phyloP scores from a whole-genome alignment of 306 rosid genomes.

The Begonia loranthoides region DNA sequence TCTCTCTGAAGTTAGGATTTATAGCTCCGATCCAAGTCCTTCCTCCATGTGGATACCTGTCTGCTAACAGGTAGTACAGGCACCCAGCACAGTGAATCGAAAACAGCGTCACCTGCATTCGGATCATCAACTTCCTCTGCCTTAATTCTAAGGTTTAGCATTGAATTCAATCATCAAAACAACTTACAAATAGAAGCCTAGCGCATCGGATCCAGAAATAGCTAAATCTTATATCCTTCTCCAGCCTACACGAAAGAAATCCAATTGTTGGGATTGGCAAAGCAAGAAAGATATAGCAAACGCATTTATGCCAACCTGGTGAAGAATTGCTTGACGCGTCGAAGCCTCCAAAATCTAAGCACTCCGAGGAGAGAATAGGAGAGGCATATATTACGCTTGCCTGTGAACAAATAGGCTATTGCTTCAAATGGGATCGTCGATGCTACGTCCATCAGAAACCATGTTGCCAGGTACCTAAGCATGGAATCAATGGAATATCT shows the following conservation, averaged over 20 bases:
- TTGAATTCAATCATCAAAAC: neutral
- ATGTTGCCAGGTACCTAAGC: slow-evolving; percentile 65
- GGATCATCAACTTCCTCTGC: too few relatives aligned
- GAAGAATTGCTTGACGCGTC: slow-evolving; percentile 69
- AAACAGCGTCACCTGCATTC: slow-evolving; percentile 55
- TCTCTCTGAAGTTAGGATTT: slow-evolving; percentile 54
- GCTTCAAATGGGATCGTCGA: slow-evolving; percentile 72
- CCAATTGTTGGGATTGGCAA: neutral
- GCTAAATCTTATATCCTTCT: slow-evolving; percentile 91
- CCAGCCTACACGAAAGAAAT: slow-evolving; percentile 38
- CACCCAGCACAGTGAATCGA: slow-evolving; percentile 78
- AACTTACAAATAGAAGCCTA: slow-evolving; percentile 64
- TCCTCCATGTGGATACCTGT: slow-evolving; percentile 46
- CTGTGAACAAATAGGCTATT: slow-evolving; percentile 35
- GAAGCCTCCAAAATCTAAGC: slow-evolving; percentile 75
- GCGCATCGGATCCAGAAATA: slow-evolving; percentile 79
- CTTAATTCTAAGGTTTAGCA: too few relatives aligned
- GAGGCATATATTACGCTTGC: slow-evolving; percentile 35
- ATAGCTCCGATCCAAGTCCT: slow-evolving; percentile 80
- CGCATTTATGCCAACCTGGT: slow-evolving; percentile 39
- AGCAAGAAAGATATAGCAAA: too few relatives aligned
- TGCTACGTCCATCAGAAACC: slow-evolving; percentile 90
- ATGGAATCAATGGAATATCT: too few relatives aligned
- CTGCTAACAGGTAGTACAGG: slow-evolving; percentile 74
- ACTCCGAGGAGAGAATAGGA: slow-evolving; percentile 51